These are phyloP conservation scores for Metschnikowia proteae DNA, from an alignment of 805 yeast species.

Conservation along the genomic window DNA sequence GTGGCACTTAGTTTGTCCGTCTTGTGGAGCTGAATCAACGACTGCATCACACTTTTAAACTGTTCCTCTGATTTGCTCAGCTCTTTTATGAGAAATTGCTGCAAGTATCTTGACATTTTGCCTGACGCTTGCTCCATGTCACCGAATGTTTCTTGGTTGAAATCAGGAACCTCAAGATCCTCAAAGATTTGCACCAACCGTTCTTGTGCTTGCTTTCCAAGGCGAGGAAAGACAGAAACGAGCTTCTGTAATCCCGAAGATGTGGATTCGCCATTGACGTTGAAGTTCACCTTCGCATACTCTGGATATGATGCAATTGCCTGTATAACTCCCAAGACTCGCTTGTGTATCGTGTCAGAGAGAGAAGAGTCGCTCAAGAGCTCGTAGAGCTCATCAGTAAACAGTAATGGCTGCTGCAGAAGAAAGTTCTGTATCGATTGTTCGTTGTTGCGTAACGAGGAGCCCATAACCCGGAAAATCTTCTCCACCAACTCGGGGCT, in stretches of 20 bases:
- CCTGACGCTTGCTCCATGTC: conserved; percentile 21
- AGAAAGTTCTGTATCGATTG: conserved; percentile 47
- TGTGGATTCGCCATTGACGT: conserved; percentile 8
- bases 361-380: conserved; percentile 16
- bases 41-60: conserved; percentile 26
- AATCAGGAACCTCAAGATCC: conserved; percentile 32
- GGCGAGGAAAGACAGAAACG: conserved; percentile 24
- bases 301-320: conserved; percentile 36
- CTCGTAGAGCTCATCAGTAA: conserved; percentile 20
- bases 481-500: conserved; percentile 42
- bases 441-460: conserved; percentile 71
- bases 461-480: conserved; percentile 57
- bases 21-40: conserved; percentile 33
- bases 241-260: conserved; percentile 23
- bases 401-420: conserved; percentile 17
- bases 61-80: conserved; percentile 33
- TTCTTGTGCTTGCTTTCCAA: conserved; percentile 28
- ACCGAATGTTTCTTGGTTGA: neutral
- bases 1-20: conserved; percentile 24
- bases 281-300: conserved; percentile 31
- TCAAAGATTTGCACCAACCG: conserved; percentile 46
- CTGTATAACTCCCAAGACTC: conserved; percentile 51
- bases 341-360: conserved; percentile 39
- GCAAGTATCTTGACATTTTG: conserved; percentile 35
- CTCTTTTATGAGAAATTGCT: conserved; percentile 26